phyloP scores from a whole-genome alignment of 306 rosid species.

The Sechiopsis laciniata region DNA sequence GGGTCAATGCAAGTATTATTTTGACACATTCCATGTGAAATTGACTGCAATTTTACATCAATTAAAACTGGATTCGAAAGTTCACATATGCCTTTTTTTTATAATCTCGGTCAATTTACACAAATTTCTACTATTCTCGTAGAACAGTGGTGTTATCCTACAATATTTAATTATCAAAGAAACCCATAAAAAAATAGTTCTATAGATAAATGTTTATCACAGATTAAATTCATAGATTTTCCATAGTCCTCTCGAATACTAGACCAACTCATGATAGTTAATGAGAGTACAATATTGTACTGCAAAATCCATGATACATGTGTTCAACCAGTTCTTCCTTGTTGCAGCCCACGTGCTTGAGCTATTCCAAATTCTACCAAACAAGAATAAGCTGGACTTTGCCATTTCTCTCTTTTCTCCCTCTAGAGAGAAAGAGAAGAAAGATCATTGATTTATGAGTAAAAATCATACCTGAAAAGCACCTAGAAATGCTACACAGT shows the following conservation, averaged over 20 bases:
- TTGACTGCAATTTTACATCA: not conserved
- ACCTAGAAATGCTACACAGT: not conserved
- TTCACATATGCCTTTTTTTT: not conserved
- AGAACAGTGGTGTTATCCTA: too few species aligned
- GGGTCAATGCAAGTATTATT: not conserved
- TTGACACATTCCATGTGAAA: not conserved
- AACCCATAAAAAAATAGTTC: too few species aligned
- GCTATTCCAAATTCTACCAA: constrained; percentile 6
- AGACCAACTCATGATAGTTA: too few species aligned
- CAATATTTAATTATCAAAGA: too few species aligned
- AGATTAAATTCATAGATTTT: too few species aligned
- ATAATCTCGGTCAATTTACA: too few species aligned
- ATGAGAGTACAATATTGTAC: not conserved
- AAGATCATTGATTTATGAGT: not conserved
- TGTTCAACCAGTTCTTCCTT: not conserved
- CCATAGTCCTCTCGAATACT: too few species aligned
- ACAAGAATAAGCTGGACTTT: not conserved
- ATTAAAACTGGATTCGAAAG: not conserved
- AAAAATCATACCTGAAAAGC: not conserved
- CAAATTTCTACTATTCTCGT: too few species aligned
- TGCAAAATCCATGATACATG: not conserved
- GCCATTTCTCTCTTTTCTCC: too few species aligned
- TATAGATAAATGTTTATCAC: too few species aligned
- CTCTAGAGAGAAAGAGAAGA: too few species aligned
- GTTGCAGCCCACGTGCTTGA: not conserved